Base-by-base conservation (phyloP, 306 rosid genomes). In the Quercus wislizeni region DNA sequence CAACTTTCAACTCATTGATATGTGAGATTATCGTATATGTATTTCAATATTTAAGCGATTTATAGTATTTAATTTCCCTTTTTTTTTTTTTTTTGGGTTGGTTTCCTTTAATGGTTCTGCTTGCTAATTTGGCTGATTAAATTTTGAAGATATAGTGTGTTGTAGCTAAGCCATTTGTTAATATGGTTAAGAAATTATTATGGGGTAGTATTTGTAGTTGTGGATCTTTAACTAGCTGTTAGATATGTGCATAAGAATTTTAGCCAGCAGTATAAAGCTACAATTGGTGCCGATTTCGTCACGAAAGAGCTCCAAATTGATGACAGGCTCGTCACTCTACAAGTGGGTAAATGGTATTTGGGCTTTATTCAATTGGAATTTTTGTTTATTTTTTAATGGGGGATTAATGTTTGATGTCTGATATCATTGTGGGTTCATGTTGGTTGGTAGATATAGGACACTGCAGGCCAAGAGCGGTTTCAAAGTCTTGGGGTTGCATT, bases 271-370 rank as follows among this genome's bases (percentile, higher is more conserved):
- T 94, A 94, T 83, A 94, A 94, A 80, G 99, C 99, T 69, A 94
- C 99, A 23, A 94, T 92, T 78, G 97, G 97, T 61, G 99, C 99
- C n/a, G 99, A 94, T 84, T 94, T 94, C 83, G 97, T 94, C 82
- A 94, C 98, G 6, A 94, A 94, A 79, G 98, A 94, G 77, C 97
- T 92, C 81, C 97, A 92, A 85, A 94, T 94, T 65, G 98, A 94
- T 23, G 98, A 94, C 89, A 87, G 84, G 82, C 92, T 94, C 55
- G 95, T 92, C 82, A 94, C 99, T 73, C 90, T 94, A 35, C 98
- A 94, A 89, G 98, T 94, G 88, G 84, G 97, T 89, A 82, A 49
- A 77, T 84, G 85, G 75, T 75, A 68, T 86, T 86, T 79, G 30
- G 30, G 75, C 67, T 3, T 49, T 12, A 55, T 71, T 79, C 31